Conservation (phyloP, 306 rosid species). For the Mimosa pudica region DNA sequence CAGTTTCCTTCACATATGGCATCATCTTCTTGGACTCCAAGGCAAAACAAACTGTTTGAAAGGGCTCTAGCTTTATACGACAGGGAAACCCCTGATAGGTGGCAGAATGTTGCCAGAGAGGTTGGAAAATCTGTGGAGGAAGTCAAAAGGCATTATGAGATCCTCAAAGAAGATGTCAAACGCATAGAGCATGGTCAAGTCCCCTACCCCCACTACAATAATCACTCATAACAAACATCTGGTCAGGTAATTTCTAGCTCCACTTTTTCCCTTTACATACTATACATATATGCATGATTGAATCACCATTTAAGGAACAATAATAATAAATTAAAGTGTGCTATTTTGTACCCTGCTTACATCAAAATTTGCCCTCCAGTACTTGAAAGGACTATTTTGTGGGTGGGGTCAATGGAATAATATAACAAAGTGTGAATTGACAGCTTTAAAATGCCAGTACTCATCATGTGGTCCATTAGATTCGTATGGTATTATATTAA, state of each 20-base stretch:
- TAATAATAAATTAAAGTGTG: neutral
- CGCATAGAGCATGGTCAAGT: slow-evolving; percentile 58
- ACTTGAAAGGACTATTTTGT: neutral
- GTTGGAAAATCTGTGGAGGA: slow-evolving; percentile 64
- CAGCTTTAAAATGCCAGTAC: slow-evolving; percentile 12
- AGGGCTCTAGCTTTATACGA: slow-evolving; percentile 55
- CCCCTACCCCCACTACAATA: slow-evolving; percentile 48
- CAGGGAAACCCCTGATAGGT: slow-evolving; percentile 59
- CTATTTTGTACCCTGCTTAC: neutral
- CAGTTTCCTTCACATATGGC: slow-evolving; percentile 47
- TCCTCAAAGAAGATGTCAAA: slow-evolving; percentile 56
- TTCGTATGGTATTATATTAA: slow-evolving; percentile 17
- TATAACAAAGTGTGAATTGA: slow-evolving; percentile 30
- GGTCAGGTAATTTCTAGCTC: neutral
- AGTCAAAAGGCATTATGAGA: slow-evolving; percentile 64
- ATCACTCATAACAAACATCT: slow-evolving; percentile 17
- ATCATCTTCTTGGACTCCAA: slow-evolving; percentile 56
- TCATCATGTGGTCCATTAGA: slow-evolving; percentile 34
- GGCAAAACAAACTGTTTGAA: slow-evolving; percentile 57
- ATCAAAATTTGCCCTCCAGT: slow-evolving; percentile 11
- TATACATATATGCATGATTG: neutral
- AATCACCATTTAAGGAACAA: neutral
- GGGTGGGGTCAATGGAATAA: slow-evolving; percentile 33
- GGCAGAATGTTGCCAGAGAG: slow-evolving; percentile 58
- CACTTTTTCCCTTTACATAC: slow-evolving; percentile 6